Evolutionary conservation across 345 rosid genomes (phyloP).

Genomic region (Ricinus communis): DNA sequence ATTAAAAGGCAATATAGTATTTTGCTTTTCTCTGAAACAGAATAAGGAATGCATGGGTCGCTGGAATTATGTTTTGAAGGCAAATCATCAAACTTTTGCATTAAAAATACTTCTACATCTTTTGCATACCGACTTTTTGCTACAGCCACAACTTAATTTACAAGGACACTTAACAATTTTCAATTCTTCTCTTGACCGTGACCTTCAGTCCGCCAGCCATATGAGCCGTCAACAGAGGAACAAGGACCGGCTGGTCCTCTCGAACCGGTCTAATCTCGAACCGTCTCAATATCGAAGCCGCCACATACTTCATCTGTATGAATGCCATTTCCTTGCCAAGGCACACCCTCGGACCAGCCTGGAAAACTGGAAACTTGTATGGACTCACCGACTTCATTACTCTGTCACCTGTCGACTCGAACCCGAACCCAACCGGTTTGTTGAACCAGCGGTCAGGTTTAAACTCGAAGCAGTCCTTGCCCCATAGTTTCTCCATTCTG

Average conservation of each 20-base stretch:
- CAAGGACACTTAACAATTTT: too few species aligned
- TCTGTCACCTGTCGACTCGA: not conserved
- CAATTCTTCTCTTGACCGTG: constrained; percentile 7
- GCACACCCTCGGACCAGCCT: constrained; percentile 79
- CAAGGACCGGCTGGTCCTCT: constrained; percentile 17
- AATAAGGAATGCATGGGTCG: too few species aligned
- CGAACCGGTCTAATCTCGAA: constrained; percentile 27
- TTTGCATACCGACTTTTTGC: too few species aligned
- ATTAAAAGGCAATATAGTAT: too few species aligned
- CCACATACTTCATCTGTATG: constrained; percentile 60
- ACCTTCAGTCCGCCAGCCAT: constrained; percentile 39
- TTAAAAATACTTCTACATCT: too few species aligned
- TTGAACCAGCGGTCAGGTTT: constrained; percentile 35
- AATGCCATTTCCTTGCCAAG: constrained; percentile 80
- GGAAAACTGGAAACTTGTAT: constrained; percentile 61
- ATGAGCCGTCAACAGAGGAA: constrained; percentile 33
- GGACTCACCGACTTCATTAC: constrained; percentile 31
- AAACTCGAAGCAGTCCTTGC: constrained; percentile 25
- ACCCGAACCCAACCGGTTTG: not conserved
- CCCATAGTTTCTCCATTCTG: constrained; percentile 32
- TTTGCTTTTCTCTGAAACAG: too few species aligned
- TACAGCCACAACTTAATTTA: too few species aligned
- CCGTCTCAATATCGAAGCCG: constrained; percentile 39
- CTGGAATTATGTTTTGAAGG: too few species aligned
- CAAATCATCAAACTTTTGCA: too few species aligned